Evolutionary conservation across 345 rosid species (phyloP).

Genomic region (Mangifera indica): DNA sequence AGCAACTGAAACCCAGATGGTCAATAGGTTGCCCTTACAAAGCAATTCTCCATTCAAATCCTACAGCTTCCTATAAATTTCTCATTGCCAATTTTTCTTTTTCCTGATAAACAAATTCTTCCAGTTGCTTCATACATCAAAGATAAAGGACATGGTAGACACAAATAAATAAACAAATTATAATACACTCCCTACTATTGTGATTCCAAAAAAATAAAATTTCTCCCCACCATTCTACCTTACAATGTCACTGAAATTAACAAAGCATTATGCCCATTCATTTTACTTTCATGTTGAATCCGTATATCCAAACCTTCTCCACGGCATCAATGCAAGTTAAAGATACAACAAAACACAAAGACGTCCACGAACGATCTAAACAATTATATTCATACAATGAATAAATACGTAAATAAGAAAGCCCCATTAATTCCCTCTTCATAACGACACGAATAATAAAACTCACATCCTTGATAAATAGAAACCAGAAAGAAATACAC

Average conservation of each 20-base stretch:
- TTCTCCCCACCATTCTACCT: not conserved
- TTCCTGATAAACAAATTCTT: not conserved
- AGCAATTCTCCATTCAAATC: not conserved
- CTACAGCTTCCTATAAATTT: not conserved
- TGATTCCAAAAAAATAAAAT: not conserved
- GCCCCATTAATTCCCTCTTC: not conserved
- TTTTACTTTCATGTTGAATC: too few relatives aligned
- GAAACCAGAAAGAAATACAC: not conserved
- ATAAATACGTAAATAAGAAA: not conserved
- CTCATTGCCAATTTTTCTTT: not conserved
- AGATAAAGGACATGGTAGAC: not conserved
- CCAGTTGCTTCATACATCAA: not conserved
- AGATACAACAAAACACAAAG: not conserved
- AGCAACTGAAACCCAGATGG: not conserved
- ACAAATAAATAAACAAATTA: not conserved
- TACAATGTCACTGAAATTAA: not conserved
- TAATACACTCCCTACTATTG: too few relatives aligned
- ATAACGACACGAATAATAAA: not conserved
- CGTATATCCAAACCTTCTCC: too few relatives aligned
- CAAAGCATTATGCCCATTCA: not conserved
- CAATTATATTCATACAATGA: too few relatives aligned
- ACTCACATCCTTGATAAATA: not conserved
- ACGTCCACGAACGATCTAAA: too few relatives aligned
- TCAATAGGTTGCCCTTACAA: not conserved
- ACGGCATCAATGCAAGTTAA: not conserved